Base-by-base conservation (phyloP, 192 early-diverging fungal genomes). In the Polychytrium aggregatum region DNA sequence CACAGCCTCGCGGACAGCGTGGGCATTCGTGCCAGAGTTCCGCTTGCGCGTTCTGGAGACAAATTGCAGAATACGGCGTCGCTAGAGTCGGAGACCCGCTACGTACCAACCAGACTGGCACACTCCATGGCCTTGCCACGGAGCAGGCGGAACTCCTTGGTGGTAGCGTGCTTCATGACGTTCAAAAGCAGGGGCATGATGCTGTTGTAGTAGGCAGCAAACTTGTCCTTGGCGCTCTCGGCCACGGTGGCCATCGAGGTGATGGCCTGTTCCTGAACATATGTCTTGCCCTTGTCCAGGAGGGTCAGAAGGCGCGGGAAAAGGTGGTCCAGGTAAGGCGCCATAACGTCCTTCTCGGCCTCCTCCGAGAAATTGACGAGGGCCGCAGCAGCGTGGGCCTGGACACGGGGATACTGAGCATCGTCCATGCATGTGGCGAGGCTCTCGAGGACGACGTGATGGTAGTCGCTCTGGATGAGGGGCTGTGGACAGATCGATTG, bases 51-150 rank as follows among this genome's bases (percentile, higher is more conserved):
- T 14, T n/a, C 8, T 36, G 36, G 29, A n/a, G 48, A 56, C n/a
- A 26, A 56, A 41, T n/a, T n/a, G n/a, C n/a, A n/a, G n/a, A 51
- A 51, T 51, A 39, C 46, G 16, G n/a, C 18, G 21, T 48, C 10
- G 50, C 54, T n/a, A n/a, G n/a, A n/a, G n/a, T n/a, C n/a, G n/a
- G n/a, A n/a, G n/a, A n/a, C n/a, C n/a, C n/a, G n/a, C n/a, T 13
- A 10, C 26, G 39, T 41, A 38, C 57, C 90, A 50, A 98, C 88
- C 46, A 97, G 74, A 43, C 84, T 88, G 22, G 92, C 88, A 61
- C 97, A 99, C 70, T 99, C 97, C 64, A 99, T 85, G 2, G 94
- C 81, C 70, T 97, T 97, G 48, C 94, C 91, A 26, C 93, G 84
- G 67, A 99, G 72, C 45, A 88, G 62, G 22, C 91, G 80, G 72